These are phyloP conservation scores for Amanita rubescens DNA, from an alignment of 768 basidiomycete species.

Conservation along the genomic window DNA sequence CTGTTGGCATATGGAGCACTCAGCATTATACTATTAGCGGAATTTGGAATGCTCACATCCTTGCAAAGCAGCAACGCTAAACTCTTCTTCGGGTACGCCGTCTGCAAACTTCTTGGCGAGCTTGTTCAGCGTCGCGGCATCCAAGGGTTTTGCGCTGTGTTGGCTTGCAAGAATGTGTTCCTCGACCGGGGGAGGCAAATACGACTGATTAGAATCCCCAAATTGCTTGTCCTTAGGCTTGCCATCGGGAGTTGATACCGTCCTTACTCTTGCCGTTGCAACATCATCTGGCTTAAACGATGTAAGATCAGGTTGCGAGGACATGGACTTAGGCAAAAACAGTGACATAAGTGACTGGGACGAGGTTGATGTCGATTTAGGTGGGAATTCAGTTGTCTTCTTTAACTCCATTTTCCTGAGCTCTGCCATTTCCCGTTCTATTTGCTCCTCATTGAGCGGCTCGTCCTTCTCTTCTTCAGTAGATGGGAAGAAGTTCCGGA, in stretches of 20 bases:
- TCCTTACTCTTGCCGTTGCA: too few relatives aligned
- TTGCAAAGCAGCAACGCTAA: constrained; percentile 85
- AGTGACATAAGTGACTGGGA: constrained; percentile 21
- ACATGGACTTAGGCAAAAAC: constrained; percentile 19
- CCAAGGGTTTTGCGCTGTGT: constrained; percentile 60
- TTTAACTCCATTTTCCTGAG: background rate
- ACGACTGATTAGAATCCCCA: constrained; percentile 51
- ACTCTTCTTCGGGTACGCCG: constrained; percentile 76
- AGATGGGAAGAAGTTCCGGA: constrained; percentile 88
- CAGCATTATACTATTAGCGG: constrained; percentile 10
- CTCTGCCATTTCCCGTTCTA: constrained; percentile 12
- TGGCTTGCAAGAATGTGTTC: constrained; percentile 50
- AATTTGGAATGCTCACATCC: constrained; percentile 58
- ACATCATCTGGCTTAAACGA: background rate
- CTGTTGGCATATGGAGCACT: constrained; percentile 26
- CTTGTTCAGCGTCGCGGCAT: constrained; percentile 51
- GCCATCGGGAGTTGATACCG: background rate
- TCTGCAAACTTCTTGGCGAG: constrained; percentile 78
- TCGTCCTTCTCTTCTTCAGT: constrained; percentile 39
- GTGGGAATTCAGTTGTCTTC: background rate
- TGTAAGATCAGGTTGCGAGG: constrained; percentile 13
- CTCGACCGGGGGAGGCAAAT: constrained; percentile 57
- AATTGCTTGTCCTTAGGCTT: constrained; percentile 30
- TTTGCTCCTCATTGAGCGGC: constrained; percentile 22
- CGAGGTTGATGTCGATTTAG: constrained; percentile 4